These are phyloP conservation scores for Gossypium turneri DNA, from an alignment of 345 rosid genomes.

Conservation along the genomic window DNA sequence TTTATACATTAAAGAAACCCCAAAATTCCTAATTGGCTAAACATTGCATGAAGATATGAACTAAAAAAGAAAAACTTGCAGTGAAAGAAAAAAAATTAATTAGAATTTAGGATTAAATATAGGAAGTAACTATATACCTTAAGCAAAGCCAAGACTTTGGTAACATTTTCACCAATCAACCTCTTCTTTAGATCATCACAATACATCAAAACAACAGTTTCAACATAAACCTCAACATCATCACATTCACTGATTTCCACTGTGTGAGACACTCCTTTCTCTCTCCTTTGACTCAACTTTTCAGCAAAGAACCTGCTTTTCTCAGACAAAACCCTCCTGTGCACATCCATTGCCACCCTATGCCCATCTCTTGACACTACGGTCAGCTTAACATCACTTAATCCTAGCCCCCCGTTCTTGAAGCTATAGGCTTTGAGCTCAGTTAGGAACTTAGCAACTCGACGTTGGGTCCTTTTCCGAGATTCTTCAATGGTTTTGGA, in stretches of 20 bases:
- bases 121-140: constrained; percentile 48
- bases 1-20: background rate
- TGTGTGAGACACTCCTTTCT: constrained; percentile 55
- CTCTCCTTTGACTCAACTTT: constrained; percentile 46
- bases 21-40: background rate
- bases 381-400: constrained; percentile 77
- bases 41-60: background rate
- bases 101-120: background rate
- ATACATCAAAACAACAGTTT: constrained; percentile 84
- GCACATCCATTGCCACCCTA: constrained; percentile 73
- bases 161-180: constrained; percentile 65
- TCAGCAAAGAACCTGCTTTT: constrained; percentile 81
- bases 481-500: constrained; percentile 31
- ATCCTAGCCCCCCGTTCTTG: constrained; percentile 30
- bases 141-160: constrained; percentile 72
- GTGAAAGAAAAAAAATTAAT: background rate
- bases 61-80: too few relatives aligned
- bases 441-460: constrained; percentile 50
- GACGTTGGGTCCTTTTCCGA: constrained; percentile 50
- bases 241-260: constrained; percentile 95
- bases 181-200: constrained; percentile 67
- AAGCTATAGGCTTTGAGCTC: constrained; percentile 41
- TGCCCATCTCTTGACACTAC: constrained; percentile 72
- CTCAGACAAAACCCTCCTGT: constrained; percentile 56
- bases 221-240: constrained; percentile 86